These are phyloP conservation scores for Cordyceps militaris DNA, from an alignment of 2,329 filamentous ascomycete genomes.

Conservation along the genomic window DNA sequence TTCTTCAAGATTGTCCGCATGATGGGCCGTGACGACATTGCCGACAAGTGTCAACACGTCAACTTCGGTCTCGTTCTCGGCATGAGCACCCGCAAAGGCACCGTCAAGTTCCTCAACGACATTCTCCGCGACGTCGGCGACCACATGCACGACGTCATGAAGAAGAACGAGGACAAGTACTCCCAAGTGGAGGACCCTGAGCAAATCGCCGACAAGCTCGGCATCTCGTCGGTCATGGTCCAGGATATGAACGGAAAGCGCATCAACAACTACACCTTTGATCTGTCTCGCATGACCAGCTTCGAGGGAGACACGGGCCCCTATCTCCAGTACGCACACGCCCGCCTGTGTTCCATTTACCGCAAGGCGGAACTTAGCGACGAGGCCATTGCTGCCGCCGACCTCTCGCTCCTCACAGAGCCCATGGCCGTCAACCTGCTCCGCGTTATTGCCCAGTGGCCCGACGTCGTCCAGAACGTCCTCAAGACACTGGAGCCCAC, in stretches of 20 bases:
- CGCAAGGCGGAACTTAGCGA: conserved; percentile 46
- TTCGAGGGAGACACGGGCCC: conserved; percentile 83
- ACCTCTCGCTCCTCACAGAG: conserved; percentile 63
- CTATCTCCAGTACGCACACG: conserved; percentile 78
- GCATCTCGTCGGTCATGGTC: conserved; percentile 79
- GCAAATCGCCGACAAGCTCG: conserved; percentile 75
- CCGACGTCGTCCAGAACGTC: conserved; percentile 77
- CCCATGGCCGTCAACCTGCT: conserved; percentile 66
- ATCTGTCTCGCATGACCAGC: conserved; percentile 74
- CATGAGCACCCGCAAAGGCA: conserved; percentile 65
- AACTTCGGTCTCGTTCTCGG: conserved; percentile 68
- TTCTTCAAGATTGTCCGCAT: conserved; percentile 71
- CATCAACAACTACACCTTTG: conserved; percentile 64
- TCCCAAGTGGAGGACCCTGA: conserved; percentile 78
- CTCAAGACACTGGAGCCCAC: conserved; percentile 75
- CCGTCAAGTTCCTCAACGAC: conserved; percentile 60
- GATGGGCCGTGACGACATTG: conserved; percentile 61
- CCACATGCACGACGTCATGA: conserved; percentile 98
- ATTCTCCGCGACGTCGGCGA: conserved; percentile 76
- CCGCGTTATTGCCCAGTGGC: conserved; percentile 74
- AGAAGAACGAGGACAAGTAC: conserved; percentile 84
- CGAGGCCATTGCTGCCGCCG: conserved; percentile 54
- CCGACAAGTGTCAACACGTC: conserved; percentile 62
- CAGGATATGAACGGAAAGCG: conserved; percentile 95
- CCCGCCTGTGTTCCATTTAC: conserved; percentile 60